These are phyloP conservation scores for Termitomyces sp. DNA, from an alignment of 768 basidiomycete genomes.

Conservation along the genomic window DNA sequence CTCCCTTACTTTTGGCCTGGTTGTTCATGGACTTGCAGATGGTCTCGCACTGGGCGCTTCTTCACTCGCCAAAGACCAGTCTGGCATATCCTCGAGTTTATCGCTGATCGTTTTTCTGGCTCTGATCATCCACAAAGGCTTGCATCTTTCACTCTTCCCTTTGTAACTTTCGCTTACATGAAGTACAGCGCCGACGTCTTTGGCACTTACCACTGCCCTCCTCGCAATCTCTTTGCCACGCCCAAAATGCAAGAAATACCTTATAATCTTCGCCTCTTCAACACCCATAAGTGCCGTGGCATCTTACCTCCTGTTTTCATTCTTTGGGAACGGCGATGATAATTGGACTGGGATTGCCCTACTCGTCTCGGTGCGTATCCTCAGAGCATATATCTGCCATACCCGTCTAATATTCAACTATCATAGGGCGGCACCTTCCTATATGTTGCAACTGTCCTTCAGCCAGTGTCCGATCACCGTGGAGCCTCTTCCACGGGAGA, in stretches of 20 bases:
- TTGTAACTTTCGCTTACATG: neutral
- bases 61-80: slow-evolving; percentile 35
- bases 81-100: slow-evolving; percentile 43
- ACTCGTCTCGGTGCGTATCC: slow-evolving; percentile 71
- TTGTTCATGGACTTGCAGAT: slow-evolving; percentile 88
- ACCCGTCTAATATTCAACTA: neutral
- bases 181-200: slow-evolving; percentile 79
- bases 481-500: slow-evolving; percentile 35
- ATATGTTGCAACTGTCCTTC: slow-evolving; percentile 91
- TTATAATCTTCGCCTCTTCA: slow-evolving; percentile 77
- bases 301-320: slow-evolving; percentile 68
- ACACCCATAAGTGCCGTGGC: slow-evolving; percentile 81
- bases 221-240: slow-evolving; percentile 73
- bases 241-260: slow-evolving; percentile 66
- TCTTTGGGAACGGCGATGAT: slow-evolving; percentile 44
- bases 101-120: slow-evolving; percentile 90
- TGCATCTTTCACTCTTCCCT: slow-evolving; percentile 1
- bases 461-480: slow-evolving; percentile 59
- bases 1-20: slow-evolving; percentile 80
- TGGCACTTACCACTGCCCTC: slow-evolving; percentile 85
- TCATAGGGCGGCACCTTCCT: slow-evolving; percentile 87
- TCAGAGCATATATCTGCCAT: neutral
- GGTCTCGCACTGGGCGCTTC: slow-evolving; percentile 91
- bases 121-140: slow-evolving; percentile 88
- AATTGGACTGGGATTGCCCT: slow-evolving; percentile 77